These are phyloP conservation scores for Scheffersomyces illinoinensis DNA, from an alignment of 1,139 yeast species.

Conservation along the genomic window DNA sequence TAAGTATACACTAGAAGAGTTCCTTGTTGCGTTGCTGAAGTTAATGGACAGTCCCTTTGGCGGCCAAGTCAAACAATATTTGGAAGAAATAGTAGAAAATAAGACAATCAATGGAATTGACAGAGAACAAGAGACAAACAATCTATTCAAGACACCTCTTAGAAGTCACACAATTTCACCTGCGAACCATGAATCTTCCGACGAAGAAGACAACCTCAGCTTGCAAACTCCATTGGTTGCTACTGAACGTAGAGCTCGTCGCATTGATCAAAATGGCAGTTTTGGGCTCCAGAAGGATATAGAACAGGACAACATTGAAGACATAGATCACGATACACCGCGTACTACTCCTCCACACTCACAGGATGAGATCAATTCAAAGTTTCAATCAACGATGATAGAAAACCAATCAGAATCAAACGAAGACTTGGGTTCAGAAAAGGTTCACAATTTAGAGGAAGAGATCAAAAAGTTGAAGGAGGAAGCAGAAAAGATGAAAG, in stretches of 20 bases:
- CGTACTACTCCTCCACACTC: slow-evolving; percentile 28
- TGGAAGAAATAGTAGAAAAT: neutral
- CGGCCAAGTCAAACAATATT: neutral
- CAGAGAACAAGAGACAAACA: slow-evolving; percentile 1
- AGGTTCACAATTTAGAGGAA: neutral
- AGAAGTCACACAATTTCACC: slow-evolving; percentile 9
- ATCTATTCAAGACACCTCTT: slow-evolving; percentile 7
- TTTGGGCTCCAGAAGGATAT: neutral
- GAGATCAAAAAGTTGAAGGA: slow-evolving; percentile 3
- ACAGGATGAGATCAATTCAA: slow-evolving; percentile 16
- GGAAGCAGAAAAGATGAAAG: slow-evolving; percentile 6
- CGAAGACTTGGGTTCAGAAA: slow-evolving; percentile 1
- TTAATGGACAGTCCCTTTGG: slow-evolving; percentile 1
- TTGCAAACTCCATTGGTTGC: slow-evolving; percentile 5
- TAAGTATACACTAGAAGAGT: slow-evolving; percentile 7
- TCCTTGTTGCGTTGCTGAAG: slow-evolving; percentile 5
- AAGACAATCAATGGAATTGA: neutral
- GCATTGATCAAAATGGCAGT: slow-evolving; percentile 11
- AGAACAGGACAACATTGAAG: slow-evolving; percentile 1
- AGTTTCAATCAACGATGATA: slow-evolving; percentile 2
- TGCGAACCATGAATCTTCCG: slow-evolving; percentile 6
- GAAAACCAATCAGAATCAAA: neutral
- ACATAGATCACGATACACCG: slow-evolving; percentile 15
- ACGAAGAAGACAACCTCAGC: slow-evolving; percentile 9
- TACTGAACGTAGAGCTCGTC: slow-evolving; percentile 5